Evolutionary conservation across 495 filamentous ascomycete genomes (phyloP), one percentile per base, ranked within the genome.

Genomic region (Trichoderma gamsii): DNA sequence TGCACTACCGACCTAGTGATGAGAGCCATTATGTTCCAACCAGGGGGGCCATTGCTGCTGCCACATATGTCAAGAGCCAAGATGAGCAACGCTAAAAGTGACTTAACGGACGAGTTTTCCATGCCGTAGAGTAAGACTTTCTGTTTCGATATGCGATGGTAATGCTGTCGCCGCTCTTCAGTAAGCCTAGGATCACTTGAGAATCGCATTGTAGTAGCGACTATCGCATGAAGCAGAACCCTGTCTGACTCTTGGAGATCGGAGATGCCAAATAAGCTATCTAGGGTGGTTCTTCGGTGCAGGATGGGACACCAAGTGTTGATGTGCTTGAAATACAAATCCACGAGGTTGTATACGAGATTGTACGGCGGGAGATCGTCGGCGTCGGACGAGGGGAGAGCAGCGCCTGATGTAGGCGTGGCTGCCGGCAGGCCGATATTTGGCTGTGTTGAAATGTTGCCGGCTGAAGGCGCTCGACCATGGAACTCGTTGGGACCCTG

Each of bases 281-380:
- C 90, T 9, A 96, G 75, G 0, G 90, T 93, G 1, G 89, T 86
- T 70, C 89, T 86, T 3, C 91, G 86, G 76, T 96, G 91, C 21
- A 97, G 80, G 25, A 97, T 94, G 0, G 92, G 92, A 77, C 91
- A 96, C 89, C 91, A 96, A 0, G 91, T 90, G 74, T 96, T 93
- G 74, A 97, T 86, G 70, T 95, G 90, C 71, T 94, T 90, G 76
- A 97, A 97, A 76, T 93, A 97, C 3, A 96, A 80, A 73, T 96
- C 91, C 8, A 90, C 89, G 29, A 96, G 78, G 2, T 89, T 87
- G 70, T 92, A 95, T 8, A 96, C 77, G 23, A 96, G 75, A 76
- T 94, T 91, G 69, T 96, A 93, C 7, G 92, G 92, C 1, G 92
- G 92, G 21, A 96, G 84, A 69, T 92, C 90, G 64, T 90, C 56